A percentile compares a stretch with the other conserved stretches of the same genome.
phyloP scores from a whole-genome alignment of 2,329 filamentous ascomycete species.

The Alternaria postmessia region DNA sequence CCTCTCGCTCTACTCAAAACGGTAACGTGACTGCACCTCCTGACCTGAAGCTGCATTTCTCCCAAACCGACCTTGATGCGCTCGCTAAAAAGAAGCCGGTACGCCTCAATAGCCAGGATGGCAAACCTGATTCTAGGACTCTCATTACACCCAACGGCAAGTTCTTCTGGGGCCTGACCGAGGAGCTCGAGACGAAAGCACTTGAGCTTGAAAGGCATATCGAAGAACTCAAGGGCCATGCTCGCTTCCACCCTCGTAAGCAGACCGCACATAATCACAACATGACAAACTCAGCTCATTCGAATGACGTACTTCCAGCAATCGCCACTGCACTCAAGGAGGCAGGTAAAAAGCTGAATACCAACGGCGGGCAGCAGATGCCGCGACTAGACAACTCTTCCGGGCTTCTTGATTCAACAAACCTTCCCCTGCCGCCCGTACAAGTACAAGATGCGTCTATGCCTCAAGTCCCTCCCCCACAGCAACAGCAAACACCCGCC shows the following conservation, averaged over 20 bases:
- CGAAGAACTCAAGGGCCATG: constrained; percentile 38
- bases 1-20: constrained; percentile 31
- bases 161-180: constrained; percentile 74
- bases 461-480: constrained; percentile 24
- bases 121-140: constrained; percentile 62
- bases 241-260: constrained; percentile 43
- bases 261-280: constrained; percentile 26
- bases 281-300: constrained; percentile 25
- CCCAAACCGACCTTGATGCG: constrained; percentile 54
- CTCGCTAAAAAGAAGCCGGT: constrained; percentile 65
- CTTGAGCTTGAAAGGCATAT: constrained; percentile 69
- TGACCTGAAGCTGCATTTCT: constrained; percentile 48
- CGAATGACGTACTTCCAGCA: constrained; percentile 44
- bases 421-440: constrained; percentile 34
- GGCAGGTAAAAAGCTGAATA: constrained; percentile 45
- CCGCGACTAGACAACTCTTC: constrained; percentile 36
- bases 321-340: constrained; percentile 49
- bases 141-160: constrained; percentile 80
- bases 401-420: constrained; percentile 31
- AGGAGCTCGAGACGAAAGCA: constrained; percentile 74
- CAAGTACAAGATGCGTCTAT: constrained; percentile 29
- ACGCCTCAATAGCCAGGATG: constrained; percentile 54
- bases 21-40: constrained; percentile 40
- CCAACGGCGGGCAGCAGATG: constrained; percentile 34
- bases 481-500: constrained; percentile 42